Percentiles rank a stretch among this genome's conserved stretches.
Evolutionary conservation across 495 filamentous ascomycete species (phyloP).

Genomic region (Acidiella bohemica): DNA sequence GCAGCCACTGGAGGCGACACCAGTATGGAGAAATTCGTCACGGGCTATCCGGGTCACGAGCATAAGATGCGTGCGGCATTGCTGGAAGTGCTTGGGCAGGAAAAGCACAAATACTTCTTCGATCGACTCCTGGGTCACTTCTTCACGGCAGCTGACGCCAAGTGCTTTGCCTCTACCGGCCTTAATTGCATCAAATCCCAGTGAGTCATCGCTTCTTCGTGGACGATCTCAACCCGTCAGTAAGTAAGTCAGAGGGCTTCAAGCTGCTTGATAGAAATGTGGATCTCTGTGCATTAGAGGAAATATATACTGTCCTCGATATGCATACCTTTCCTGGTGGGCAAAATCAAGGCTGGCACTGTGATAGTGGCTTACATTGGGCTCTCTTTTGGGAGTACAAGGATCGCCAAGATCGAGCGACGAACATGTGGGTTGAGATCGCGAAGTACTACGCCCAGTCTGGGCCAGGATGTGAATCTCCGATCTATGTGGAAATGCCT

Average conservation of each 20-base stretch:
- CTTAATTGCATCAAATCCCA: constrained; percentile 50
- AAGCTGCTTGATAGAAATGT: constrained; percentile 47
- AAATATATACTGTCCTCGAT: constrained; percentile 42
- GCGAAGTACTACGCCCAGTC: constrained; percentile 45
- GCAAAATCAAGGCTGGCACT: constrained; percentile 55
- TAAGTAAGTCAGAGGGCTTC: constrained; percentile 45
- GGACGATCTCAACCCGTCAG: constrained; percentile 48
- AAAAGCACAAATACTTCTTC: constrained; percentile 38
- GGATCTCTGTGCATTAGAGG: constrained; percentile 40
- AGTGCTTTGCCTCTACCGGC: constrained; percentile 44
- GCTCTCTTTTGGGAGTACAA: constrained; percentile 53
- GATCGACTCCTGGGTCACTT: constrained; percentile 46
- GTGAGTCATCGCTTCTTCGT: constrained; percentile 55
- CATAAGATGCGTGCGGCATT: constrained; percentile 43
- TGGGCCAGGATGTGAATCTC: no score
- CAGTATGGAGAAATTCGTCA: constrained; percentile 49
- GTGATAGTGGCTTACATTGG: constrained; percentile 39
- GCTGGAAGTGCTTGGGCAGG: constrained; percentile 37
- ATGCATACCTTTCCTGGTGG: constrained; percentile 52
- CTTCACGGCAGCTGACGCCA: constrained; percentile 47
- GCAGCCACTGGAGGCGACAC: constrained; percentile 38
- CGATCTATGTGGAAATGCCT: no score
- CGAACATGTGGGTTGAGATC: constrained; percentile 48
- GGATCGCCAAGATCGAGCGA: constrained; percentile 45
- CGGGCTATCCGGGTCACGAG: constrained; percentile 50